Evolutionary conservation across 495 filamentous ascomycete genomes (phyloP).

Genomic region (Tetracladium setigerum): DNA sequence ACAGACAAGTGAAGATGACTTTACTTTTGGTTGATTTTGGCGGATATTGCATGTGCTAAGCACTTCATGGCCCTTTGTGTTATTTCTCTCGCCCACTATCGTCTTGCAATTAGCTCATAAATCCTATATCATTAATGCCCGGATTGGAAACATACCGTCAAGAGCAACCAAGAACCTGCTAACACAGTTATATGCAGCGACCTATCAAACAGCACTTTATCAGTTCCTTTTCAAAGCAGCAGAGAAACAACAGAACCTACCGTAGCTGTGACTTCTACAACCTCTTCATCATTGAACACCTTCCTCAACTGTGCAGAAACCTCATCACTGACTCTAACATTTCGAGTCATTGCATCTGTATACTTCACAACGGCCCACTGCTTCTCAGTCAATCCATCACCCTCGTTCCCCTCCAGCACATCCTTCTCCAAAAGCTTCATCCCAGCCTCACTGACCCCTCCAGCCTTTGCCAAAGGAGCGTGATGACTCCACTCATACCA

Average conservation of each 20-base stretch:
- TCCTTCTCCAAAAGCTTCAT: conserved; percentile 14
- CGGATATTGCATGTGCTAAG: neutral
- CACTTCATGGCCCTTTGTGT: conserved; percentile 15
- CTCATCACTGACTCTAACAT: conserved; percentile 52
- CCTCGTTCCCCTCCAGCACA: neutral
- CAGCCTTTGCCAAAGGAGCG: conserved; percentile 46
- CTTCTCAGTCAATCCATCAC: conserved; percentile 35
- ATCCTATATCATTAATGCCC: neutral
- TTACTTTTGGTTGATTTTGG: neutral
- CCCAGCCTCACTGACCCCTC: conserved; percentile 19
- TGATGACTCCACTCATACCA: conserved; percentile 79
- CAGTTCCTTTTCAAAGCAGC: neutral
- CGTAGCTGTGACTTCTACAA: conserved; percentile 73
- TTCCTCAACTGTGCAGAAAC: conserved; percentile 53
- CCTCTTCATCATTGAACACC: conserved; percentile 56
- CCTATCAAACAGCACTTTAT: conserved; percentile 17
- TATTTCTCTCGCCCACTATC: conserved; percentile 43
- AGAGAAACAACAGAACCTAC: conserved; percentile 28
- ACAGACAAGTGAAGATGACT: too few relatives aligned
- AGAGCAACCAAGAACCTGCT: conserved; percentile 77
- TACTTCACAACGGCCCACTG: conserved; percentile 62
- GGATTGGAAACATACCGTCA: conserved; percentile 48
- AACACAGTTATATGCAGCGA: conserved; percentile 82
- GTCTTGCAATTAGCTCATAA: conserved; percentile 1
- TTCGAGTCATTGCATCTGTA: conserved; percentile 68